Conservation (phyloP, 116 monocot species). For the Thalassia testudinum region DNA sequence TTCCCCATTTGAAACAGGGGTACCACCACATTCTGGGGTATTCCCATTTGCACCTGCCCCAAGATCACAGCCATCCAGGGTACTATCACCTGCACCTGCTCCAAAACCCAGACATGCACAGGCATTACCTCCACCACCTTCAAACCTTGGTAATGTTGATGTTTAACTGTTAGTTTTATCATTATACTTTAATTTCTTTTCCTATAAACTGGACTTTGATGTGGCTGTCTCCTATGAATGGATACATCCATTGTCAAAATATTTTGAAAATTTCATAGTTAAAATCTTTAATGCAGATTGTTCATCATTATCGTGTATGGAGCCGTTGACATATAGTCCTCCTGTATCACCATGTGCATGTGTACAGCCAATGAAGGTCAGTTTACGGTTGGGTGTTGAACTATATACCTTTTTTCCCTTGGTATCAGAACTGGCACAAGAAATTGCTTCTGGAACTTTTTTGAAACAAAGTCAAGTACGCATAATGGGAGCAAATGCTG, state of each 20-base stretch:
- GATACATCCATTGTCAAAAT: neutral
- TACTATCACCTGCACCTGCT: slow-evolving; percentile 4
- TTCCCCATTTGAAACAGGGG: neutral
- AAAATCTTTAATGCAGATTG: slow-evolving; percentile 71
- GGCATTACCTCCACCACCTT: slow-evolving; percentile 66
- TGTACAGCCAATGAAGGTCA: slow-evolving; percentile 75
- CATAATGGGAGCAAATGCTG: slow-evolving; percentile 93
- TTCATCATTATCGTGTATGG: slow-evolving; percentile 28
- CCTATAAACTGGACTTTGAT: neutral
- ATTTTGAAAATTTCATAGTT: neutral
- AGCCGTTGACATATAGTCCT: slow-evolving; percentile 47
- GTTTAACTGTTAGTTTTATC: neutral
- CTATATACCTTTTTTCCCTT: slow-evolving; percentile 75
- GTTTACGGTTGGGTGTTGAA: slow-evolving; percentile 33
- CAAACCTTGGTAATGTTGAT: slow-evolving; percentile 47
- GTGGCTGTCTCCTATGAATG: neutral
- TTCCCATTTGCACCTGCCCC: neutral
- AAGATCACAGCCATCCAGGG: neutral
- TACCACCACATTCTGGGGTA: no score
- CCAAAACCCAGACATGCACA: slow-evolving; percentile 18
- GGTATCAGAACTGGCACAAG: slow-evolving; percentile 67
- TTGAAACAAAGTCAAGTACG: slow-evolving; percentile 77
- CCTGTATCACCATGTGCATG: slow-evolving; percentile 68
- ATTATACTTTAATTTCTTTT: neutral
- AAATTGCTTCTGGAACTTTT: slow-evolving; percentile 46